phyloP scores from a whole-genome alignment of 805 yeast species.

The Kodamaea hsintzibuensis region DNA sequence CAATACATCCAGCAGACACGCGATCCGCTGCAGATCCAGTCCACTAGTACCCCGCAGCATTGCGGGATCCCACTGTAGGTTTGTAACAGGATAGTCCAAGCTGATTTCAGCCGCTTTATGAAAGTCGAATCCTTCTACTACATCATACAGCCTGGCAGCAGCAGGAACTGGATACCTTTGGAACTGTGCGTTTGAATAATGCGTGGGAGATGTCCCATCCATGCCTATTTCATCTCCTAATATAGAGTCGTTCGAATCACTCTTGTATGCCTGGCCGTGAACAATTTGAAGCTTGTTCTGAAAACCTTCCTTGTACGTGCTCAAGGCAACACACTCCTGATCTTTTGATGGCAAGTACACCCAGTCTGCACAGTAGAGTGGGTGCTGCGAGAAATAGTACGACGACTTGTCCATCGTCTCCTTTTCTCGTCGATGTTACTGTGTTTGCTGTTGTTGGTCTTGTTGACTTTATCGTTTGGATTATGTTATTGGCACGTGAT shows the following conservation, averaged over 20 bases:
- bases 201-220: slow-evolving; percentile 12
- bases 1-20: slow-evolving; percentile 72
- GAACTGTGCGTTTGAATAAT: slow-evolving; percentile 1
- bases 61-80: slow-evolving; percentile 72
- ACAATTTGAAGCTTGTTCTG: slow-evolving; percentile 62
- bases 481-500: neutral
- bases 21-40: slow-evolving; percentile 44
- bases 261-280: slow-evolving; percentile 30
- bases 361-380: slow-evolving; percentile 42
- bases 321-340: slow-evolving; percentile 57
- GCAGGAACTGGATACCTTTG: neutral
- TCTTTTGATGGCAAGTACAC: slow-evolving; percentile 22
- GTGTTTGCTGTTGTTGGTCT: neutral
- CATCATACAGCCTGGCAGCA: neutral
- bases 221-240: slow-evolving; percentile 10
- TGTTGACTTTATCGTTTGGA: neutral
- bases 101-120: slow-evolving; percentile 50
- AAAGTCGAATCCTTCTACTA: slow-evolving; percentile 42
- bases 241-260: slow-evolving; percentile 21
- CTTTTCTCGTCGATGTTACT: neutral
- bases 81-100: slow-evolving; percentile 69
- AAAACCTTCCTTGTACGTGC: slow-evolving; percentile 79
- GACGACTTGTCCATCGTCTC: slow-evolving; percentile 19
- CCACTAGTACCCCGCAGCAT: slow-evolving; percentile 20
- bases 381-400: slow-evolving; percentile 29